A percentile compares a stretch with the other conserved stretches of the same genome.
Evolutionary conservation across 1,139 yeast genomes (phyloP).

Genomic region (Pichia sp.): DNA sequence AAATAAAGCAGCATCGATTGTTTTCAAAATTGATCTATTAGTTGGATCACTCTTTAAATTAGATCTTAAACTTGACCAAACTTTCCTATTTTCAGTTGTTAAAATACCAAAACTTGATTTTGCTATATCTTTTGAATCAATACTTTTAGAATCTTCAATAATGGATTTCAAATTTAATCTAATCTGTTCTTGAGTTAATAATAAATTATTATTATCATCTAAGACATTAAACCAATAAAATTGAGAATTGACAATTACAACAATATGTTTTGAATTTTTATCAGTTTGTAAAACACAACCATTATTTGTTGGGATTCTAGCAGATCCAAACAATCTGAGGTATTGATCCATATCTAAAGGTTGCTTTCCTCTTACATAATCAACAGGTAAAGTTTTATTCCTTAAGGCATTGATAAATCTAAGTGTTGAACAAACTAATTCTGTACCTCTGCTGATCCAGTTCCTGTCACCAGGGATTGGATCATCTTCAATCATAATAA

Average conservation of each 20-base stretch:
- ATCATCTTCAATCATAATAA: slow-evolving; percentile 81
- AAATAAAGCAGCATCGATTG: slow-evolving; percentile 75
- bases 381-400: slow-evolving; percentile 69
- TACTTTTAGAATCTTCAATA: slow-evolving; percentile 58
- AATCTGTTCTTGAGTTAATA: slow-evolving; percentile 67
- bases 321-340: slow-evolving; percentile 74
- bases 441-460: slow-evolving; percentile 76
- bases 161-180: slow-evolving; percentile 70
- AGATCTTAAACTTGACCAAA: slow-evolving; percentile 73
- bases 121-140: slow-evolving; percentile 61
- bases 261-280: slow-evolving; percentile 65
- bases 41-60: slow-evolving; percentile 38
- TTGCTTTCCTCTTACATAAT: slow-evolving; percentile 52
- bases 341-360: slow-evolving; percentile 88
- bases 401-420: slow-evolving; percentile 75
- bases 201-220: slow-evolving; percentile 60
- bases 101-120: slow-evolving; percentile 81
- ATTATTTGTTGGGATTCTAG: slow-evolving; percentile 70
- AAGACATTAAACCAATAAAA: slow-evolving; percentile 92
- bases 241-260: slow-evolving; percentile 79
- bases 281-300: slow-evolving; percentile 88
- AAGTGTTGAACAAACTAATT: slow-evolving; percentile 68
- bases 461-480: slow-evolving; percentile 71
- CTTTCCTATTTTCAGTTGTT: slow-evolving; percentile 79
- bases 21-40: slow-evolving; percentile 64